phyloP scores from a whole-genome alignment of 2,329 filamentous ascomycete genomes.

The Gliomastix tumulicola region DNA sequence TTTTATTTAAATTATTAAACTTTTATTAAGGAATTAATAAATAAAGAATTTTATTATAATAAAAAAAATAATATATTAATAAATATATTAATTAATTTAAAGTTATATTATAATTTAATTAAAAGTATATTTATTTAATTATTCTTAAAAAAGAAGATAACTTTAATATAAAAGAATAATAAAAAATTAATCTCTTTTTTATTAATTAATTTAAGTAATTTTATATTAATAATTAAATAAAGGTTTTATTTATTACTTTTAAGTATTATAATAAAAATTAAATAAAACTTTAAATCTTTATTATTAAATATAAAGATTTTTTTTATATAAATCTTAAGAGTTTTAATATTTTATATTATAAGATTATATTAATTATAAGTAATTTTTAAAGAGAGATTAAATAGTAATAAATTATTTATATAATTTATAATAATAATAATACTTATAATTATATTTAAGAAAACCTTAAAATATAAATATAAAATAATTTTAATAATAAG shows the following conservation, averaged over 20 bases:
- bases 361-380: background rate
- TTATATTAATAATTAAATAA: too few species aligned
- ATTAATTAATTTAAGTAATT: too few species aligned
- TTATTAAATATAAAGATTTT: constrained; percentile 1
- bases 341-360: background rate
- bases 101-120: too few species aligned
- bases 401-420: constrained; percentile 1
- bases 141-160: too few species aligned
- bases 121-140: too few species aligned
- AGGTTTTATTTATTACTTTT: too few species aligned
- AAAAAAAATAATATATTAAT: constrained; percentile 1
- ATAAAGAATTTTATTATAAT: background rate
- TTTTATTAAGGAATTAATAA: constrained; percentile 1
- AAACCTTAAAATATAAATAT: too few species aligned
- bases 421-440: constrained; percentile 1
- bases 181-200: too few species aligned
- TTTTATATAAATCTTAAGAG: background rate
- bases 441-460: background rate
- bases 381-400: background rate
- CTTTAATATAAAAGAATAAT: too few species aligned
- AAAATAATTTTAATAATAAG: too few species aligned
- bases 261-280: background rate
- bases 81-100: background rate
- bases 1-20: constrained; percentile 2
- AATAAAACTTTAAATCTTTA: background rate